Percentiles rank a stretch among this genome's conserved stretches.
These are phyloP conservation scores for Ceratocystis destructans DNA, from an alignment of 2,329 filamentous ascomycete genomes.

Conservation along the genomic window DNA sequence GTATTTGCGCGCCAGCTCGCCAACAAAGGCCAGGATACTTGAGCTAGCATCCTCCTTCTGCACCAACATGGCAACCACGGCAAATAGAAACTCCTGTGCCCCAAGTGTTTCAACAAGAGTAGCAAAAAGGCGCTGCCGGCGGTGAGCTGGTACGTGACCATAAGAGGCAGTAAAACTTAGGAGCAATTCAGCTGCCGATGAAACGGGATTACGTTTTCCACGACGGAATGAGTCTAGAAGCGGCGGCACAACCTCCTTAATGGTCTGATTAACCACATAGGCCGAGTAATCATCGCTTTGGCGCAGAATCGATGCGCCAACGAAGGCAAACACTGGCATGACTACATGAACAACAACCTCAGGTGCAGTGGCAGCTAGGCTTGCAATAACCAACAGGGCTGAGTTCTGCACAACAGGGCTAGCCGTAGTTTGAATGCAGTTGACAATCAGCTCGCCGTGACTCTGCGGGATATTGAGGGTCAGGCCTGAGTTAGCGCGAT, in stretches of 20 bases:
- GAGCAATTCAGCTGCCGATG: constrained; percentile 77
- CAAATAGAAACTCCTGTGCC: constrained; percentile 73
- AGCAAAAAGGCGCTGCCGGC: constrained; percentile 68
- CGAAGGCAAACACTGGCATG: constrained; percentile 98
- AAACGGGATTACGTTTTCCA: constrained; percentile 62
- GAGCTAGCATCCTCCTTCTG: constrained; percentile 61
- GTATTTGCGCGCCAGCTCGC: constrained; percentile 60
- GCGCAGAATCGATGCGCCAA: constrained; percentile 78
- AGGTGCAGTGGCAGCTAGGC: constrained; percentile 72
- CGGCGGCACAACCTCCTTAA: constrained; percentile 85
- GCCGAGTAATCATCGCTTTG: constrained; percentile 96
- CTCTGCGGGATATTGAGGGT: constrained; percentile 57
- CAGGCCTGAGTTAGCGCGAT: constrained; percentile 46
- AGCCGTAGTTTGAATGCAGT: constrained; percentile 81
- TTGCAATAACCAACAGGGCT: constrained; percentile 75
- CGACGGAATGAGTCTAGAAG: constrained; percentile 73
- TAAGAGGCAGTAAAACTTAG: constrained; percentile 93
- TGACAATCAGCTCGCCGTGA: constrained; percentile 79
- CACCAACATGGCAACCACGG: constrained; percentile 76
- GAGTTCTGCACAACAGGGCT: constrained; percentile 90
- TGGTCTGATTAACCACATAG: constrained; percentile 88
- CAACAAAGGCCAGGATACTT: constrained; percentile 59
- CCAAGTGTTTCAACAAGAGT: constrained; percentile 77
- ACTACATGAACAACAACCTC: constrained; percentile 90
- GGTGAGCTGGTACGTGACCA: constrained; percentile 83